Conservation (phyloP, 441 rosid species). For the Euphorbia schlechtendalii region DNA sequence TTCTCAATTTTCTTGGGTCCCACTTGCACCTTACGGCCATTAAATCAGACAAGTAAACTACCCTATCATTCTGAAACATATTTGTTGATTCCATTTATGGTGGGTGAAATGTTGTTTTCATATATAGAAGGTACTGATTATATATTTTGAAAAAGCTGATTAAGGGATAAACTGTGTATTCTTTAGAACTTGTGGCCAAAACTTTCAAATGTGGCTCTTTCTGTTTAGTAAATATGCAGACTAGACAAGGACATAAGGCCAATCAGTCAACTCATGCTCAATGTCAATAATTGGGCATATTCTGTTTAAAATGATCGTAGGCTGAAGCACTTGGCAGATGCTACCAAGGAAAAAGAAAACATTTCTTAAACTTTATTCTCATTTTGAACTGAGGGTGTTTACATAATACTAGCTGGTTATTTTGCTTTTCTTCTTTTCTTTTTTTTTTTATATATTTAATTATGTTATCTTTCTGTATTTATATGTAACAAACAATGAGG, state of each 20-base stretch:
- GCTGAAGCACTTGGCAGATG: not conserved
- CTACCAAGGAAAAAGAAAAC: not conserved
- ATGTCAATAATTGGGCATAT: not conserved
- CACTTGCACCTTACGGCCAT: not conserved
- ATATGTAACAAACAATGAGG: conserved; percentile 1
- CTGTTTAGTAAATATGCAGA: not conserved
- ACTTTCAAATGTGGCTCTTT: too few species aligned
- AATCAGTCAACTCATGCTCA: not conserved
- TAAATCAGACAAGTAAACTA: not conserved
- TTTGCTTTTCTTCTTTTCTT: too few species aligned
- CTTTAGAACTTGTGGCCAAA: too few species aligned
- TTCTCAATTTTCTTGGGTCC: conserved; percentile 26
- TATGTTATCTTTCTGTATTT: conserved; percentile 4
- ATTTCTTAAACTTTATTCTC: not conserved
- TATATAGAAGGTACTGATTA: not conserved
- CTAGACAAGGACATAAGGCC: not conserved
- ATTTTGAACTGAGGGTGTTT: not conserved
- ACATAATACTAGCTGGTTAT: not conserved
- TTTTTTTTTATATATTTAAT: not conserved
- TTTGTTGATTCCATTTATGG: not conserved
- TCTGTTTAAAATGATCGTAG: not conserved
- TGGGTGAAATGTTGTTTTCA: not conserved
- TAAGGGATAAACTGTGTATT: not conserved
- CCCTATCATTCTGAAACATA: not conserved
- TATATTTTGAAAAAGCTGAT: too few species aligned